phyloP scores from a whole-genome alignment of 257 asterid species.

The Primulina tabacum region DNA sequence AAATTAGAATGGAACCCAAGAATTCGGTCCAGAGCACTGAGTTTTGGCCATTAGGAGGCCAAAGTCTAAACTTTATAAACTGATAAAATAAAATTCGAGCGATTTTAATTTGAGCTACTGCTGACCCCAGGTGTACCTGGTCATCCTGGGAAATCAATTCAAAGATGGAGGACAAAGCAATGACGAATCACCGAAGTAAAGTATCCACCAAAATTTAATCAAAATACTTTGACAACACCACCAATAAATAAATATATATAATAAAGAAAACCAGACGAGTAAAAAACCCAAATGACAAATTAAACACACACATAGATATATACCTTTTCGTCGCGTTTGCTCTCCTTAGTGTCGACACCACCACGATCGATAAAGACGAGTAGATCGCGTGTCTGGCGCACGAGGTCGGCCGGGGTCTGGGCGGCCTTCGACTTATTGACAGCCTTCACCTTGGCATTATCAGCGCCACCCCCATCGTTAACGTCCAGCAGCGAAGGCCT shows the following conservation, averaged over 20 bases:
- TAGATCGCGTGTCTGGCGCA: slow-evolving; percentile 83
- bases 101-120: background rate
- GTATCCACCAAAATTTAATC: slow-evolving; percentile 1
- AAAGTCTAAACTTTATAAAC: background rate
- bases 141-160: background rate
- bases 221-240: slow-evolving; percentile 3
- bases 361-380: slow-evolving; percentile 56
- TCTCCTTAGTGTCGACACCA: slow-evolving; percentile 54
- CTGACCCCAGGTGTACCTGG: background rate
- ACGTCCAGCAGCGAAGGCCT: slow-evolving; percentile 40
- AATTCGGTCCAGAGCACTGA: background rate
- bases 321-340: slow-evolving; percentile 83
- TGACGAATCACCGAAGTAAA: background rate
- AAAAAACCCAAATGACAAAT: background rate
- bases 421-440: slow-evolving; percentile 84
- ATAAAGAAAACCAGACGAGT: background rate
- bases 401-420: slow-evolving; percentile 78
- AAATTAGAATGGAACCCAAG: background rate
- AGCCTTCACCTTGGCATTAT: slow-evolving; percentile 55
- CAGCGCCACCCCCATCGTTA: slow-evolving; percentile 29
- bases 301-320: background rate
- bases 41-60: background rate
- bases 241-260: background rate
- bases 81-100: no score
- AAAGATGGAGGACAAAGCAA: background rate